A percentile compares a stretch with the other conserved stretches of the same genome.
Conservation (phyloP, 2,329 filamentous ascomycete genomes). For the Thielaviopsis punctulata region DNA sequence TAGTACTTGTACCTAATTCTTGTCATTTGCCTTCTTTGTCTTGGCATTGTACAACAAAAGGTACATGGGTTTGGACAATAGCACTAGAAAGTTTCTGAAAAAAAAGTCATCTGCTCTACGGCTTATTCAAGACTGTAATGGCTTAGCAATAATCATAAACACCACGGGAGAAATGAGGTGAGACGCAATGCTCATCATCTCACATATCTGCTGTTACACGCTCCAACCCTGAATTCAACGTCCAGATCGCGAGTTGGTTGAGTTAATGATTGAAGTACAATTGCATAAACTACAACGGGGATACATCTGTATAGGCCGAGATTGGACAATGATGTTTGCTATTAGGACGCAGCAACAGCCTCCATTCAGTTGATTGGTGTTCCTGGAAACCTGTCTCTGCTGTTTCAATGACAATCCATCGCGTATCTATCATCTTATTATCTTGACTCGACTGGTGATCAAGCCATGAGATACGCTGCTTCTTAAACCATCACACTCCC, state of each 20-base stretch:
- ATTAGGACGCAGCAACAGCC: background rate
- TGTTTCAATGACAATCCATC: background rate
- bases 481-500: background rate
- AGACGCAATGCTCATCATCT: background rate
- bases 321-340: too few relatives aligned
- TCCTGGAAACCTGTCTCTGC: background rate
- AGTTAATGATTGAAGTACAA: too few relatives aligned
- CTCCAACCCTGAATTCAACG: background rate
- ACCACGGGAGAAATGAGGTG: background rate
- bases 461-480: background rate
- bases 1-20: too few relatives aligned
- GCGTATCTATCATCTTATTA: background rate
- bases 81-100: background rate
- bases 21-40: background rate
- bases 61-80: background rate
- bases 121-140: background rate
- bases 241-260: background rate
- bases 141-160: background rate
- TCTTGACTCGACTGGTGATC: background rate
- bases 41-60: background rate
- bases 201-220: background rate
- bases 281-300: too few relatives aligned
- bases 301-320: too few relatives aligned
- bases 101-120: background rate
- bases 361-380: too few relatives aligned